Base-by-base conservation (phyloP, 768 basidiomycete genomes). In the Pleurotus platypus region DNA sequence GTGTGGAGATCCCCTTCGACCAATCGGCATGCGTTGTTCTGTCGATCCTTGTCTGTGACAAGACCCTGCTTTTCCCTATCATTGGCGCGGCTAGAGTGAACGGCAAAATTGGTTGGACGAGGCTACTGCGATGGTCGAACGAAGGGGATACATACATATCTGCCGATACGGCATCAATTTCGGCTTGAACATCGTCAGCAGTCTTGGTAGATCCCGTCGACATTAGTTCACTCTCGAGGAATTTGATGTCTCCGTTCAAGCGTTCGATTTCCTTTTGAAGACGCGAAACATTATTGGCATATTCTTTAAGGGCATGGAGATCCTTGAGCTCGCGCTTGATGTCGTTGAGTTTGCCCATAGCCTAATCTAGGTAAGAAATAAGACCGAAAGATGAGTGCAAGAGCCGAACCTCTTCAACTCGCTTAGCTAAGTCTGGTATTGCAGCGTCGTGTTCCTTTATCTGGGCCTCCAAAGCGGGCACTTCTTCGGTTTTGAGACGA, bases 161-260 rank as follows among this genome's bases (percentile, higher is more conserved):
- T 13, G 72, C 73, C 1, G 79, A 75, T 20, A 95, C 67, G 1
- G 72, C 70, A 55, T 89, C 84, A 5, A 97, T 75, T 65, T 97
- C 87, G 22, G 63, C 72, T 68, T 98, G 90, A 13, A 98, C 87
- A 47, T 95, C 94, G 46, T 93, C 90, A 0, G 83, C 81, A 1
- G 94, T 94, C 70, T 85, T 91, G 12, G 83, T 80, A 35, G 87
- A 89, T 2, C 94, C 95, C 2, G 85, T 85, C 5, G 79, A 71
- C 16, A 79, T 72, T 13, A 99, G 78, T 47, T 89, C 84, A 47
- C 73, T 72, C 69, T 97, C 92, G 46, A 94, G 73, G 47, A 76
- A 72, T 7, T 68, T 60, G 46, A 89, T 81, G 39, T 94, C 91
- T 42, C 78, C 72, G 53, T 78, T 76, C 15, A 92, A 77, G 12